These are phyloP conservation scores for Phytophthora cactorum DNA, from an alignment of 352 stramenopile species.

Conservation along the genomic window DNA sequence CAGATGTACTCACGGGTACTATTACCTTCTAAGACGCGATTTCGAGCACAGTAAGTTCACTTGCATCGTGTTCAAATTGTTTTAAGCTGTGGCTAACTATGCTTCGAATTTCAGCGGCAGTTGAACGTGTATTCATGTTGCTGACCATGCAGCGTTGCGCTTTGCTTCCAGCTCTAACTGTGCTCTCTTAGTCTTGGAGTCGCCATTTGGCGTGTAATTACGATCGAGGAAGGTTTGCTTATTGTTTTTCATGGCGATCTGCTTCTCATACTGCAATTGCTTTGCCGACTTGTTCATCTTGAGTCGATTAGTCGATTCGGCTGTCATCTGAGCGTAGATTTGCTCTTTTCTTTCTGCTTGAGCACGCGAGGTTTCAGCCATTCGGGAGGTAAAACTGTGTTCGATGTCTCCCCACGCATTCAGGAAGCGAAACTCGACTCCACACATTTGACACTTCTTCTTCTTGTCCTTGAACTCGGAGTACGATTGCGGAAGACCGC, in stretches of 20 bases:
- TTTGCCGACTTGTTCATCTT: conserved; percentile 55
- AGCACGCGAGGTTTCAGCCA: conserved; percentile 48
- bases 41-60: conserved; percentile 30
- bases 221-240: conserved; percentile 68
- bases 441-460: conserved; percentile 83
- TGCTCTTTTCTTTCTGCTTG: conserved; percentile 58
- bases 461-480: conserved; percentile 89
- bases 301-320: conserved; percentile 40
- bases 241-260: conserved; percentile 55
- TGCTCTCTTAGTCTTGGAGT: conserved; percentile 65
- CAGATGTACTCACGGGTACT: conserved; percentile 12
- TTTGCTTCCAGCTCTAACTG: conserved; percentile 56
- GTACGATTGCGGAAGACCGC: conserved; percentile 72
- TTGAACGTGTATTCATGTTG: conserved; percentile 11
- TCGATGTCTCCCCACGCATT: conserved; percentile 83
- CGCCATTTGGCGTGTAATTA: conserved; percentile 57
- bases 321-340: conserved; percentile 52
- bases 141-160: conserved; percentile 19
- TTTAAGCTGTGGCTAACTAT: neutral
- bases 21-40: conserved; percentile 16
- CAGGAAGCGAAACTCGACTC: conserved; percentile 71
- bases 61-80: too few relatives aligned
- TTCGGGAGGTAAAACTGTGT: conserved; percentile 63
- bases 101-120: neutral
- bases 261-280: conserved; percentile 76